Conservation (phyloP, 495 filamentous ascomycete genomes). For the Neurospora sp. region DNA sequence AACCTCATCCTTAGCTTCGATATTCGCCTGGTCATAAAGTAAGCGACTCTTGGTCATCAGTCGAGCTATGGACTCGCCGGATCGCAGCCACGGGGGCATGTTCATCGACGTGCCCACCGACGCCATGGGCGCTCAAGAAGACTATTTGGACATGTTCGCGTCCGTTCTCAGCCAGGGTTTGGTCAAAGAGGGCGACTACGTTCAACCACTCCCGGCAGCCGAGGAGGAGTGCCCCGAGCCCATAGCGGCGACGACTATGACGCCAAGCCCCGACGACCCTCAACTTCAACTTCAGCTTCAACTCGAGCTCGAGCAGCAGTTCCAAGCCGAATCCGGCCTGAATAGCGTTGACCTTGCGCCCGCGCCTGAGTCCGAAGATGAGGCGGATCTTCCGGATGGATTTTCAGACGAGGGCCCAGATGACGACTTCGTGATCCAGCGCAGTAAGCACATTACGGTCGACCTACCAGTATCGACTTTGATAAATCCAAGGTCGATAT, state of each 20-base stretch:
- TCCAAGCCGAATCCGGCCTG: neutral
- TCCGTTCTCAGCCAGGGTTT: neutral
- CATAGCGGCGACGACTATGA: neutral
- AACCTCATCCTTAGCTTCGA: neutral
- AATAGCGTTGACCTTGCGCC: neutral
- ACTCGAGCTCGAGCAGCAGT: neutral
- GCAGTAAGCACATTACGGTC: constrained; percentile 9
- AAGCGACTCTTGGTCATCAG: neutral
- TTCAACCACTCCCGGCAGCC: neutral
- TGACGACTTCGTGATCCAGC: neutral
- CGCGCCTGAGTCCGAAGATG: neutral
- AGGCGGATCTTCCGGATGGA: neutral
- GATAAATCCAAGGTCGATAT: constrained; percentile 9
- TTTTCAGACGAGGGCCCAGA: neutral
- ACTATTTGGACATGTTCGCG: neutral
- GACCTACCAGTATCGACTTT: constrained; percentile 15
- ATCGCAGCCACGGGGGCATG: neutral
- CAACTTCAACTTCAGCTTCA: neutral
- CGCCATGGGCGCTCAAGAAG: neutral
- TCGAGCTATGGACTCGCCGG: neutral
- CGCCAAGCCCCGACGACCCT: neutral
- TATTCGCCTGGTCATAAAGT: neutral
- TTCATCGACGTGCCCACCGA: neutral
- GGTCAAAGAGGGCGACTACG: neutral
- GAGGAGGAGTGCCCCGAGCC: neutral